These are phyloP conservation scores for Penicillium vulpinum DNA, from an alignment of 2,329 filamentous ascomycete genomes.

Conservation along the genomic window DNA sequence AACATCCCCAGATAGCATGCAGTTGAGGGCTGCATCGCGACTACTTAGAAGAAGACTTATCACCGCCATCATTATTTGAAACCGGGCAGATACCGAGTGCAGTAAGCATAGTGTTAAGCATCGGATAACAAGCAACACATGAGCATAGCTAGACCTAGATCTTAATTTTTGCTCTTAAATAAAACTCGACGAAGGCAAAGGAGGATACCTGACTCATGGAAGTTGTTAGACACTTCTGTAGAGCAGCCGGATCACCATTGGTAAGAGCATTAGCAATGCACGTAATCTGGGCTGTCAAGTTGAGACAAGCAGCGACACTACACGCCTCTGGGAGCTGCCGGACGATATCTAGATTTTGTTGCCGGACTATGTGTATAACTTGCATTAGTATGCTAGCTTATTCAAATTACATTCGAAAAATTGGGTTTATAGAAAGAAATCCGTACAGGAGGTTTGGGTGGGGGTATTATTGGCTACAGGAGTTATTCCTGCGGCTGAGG, in stretches of 20 bases:
- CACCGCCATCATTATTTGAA: not conserved
- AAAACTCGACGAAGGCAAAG: not conserved
- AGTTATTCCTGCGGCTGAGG: not conserved
- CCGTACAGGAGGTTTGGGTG: not conserved
- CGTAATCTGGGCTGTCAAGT: conserved; percentile 15
- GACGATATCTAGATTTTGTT: conserved; percentile 15
- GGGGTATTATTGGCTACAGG: not conserved
- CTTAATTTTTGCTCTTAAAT: not conserved
- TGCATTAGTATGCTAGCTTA: not conserved
- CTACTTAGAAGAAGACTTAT: not conserved
- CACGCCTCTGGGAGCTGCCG: conserved; percentile 19
- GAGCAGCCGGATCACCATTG: conserved; percentile 15
- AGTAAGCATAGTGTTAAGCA: conserved; percentile 10
- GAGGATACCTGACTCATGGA: conserved; percentile 16
- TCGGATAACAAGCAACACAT: conserved; percentile 21
- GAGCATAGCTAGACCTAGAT: conserved; percentile 18
- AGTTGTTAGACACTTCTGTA: conserved; percentile 17
- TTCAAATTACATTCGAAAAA: not conserved
- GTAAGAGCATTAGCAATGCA: conserved; percentile 20
- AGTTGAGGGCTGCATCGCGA: not conserved
- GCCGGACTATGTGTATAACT: conserved; percentile 8
- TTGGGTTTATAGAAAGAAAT: not conserved
- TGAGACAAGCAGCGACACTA: conserved; percentile 20
- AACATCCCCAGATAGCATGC: not conserved
- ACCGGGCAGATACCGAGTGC: conserved; percentile 20